These are phyloP conservation scores for Anacardium occidentale DNA, from an alignment of 345 rosid genomes.

Conservation along the genomic window DNA sequence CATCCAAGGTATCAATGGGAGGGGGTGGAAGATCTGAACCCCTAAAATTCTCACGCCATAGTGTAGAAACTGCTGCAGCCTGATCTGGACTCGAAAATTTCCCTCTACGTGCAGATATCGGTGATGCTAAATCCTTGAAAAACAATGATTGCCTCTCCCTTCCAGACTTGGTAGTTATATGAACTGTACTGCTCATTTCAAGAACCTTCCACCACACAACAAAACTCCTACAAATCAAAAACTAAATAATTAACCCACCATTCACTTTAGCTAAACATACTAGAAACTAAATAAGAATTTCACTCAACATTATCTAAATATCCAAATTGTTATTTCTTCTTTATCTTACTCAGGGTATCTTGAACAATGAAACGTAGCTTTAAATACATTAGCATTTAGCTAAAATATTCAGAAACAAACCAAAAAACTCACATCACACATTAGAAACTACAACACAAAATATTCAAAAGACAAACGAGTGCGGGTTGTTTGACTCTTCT, in stretches of 20 bases:
- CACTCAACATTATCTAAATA: background rate
- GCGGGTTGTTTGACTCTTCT: background rate
- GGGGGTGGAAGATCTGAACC: slow-evolving; percentile 96
- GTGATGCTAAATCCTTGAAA: slow-evolving; percentile 88
- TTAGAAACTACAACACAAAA: background rate
- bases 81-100: slow-evolving; percentile 81
- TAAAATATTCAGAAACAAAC: background rate
- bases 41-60: slow-evolving; percentile 90
- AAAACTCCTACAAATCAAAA: slow-evolving; percentile 23
- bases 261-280: background rate
- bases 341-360: background rate
- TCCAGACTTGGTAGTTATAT: slow-evolving; percentile 80
- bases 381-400: background rate
- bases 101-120: slow-evolving; percentile 70
- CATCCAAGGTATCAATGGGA: slow-evolving; percentile 84
- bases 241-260: slow-evolving; percentile 3
- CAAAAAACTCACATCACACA: background rate
- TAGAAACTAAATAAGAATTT: background rate
- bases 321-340: background rate
- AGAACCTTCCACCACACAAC: background rate
- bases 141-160: slow-evolving; percentile 78
- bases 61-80: slow-evolving; percentile 92
- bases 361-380: background rate
- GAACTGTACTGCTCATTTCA: slow-evolving; percentile 56
- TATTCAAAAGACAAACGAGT: no score